Conservation (phyloP, 768 basidiomycete genomes). For the Tricholoma saponaceum region DNA sequence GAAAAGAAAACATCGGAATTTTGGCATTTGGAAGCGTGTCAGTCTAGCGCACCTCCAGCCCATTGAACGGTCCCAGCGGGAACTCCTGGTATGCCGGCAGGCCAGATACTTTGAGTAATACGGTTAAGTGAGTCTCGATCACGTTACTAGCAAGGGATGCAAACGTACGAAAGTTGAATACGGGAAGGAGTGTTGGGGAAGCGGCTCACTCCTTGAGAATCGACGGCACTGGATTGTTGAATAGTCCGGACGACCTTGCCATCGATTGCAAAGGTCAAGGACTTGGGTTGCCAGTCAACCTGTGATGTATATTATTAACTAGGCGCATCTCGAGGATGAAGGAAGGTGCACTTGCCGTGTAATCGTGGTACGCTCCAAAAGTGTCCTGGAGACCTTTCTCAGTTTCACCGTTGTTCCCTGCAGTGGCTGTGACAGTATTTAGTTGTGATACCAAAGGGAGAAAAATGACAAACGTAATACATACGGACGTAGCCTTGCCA, state of each 20-base stretch:
- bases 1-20: neutral
- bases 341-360: slow-evolving; percentile 47
- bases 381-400: slow-evolving; percentile 55
- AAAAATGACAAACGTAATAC: slow-evolving; percentile 23
- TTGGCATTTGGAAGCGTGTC: neutral
- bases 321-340: neutral
- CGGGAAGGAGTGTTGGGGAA: slow-evolving; percentile 80
- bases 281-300: slow-evolving; percentile 79
- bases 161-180: slow-evolving; percentile 70
- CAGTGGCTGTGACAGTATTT: slow-evolving; percentile 28
- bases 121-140: neutral
- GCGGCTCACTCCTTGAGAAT: slow-evolving; percentile 50
- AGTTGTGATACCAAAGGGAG: neutral
- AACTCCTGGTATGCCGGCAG: slow-evolving; percentile 63
- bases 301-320: slow-evolving; percentile 21
- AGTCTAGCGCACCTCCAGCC: slow-evolving; percentile 53
- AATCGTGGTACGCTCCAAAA: slow-evolving; percentile 69
- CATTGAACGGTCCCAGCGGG: slow-evolving; percentile 72
- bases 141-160: neutral
- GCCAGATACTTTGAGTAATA: slow-evolving; percentile 56
- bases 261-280: slow-evolving; percentile 66
- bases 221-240: slow-evolving; percentile 52
- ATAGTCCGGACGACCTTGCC: slow-evolving; percentile 68
- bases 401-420: slow-evolving; percentile 43
- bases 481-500: slow-evolving; percentile 70